These are phyloP conservation scores for Diaporthe citri DNA, from an alignment of 2,329 filamentous ascomycete genomes.

Conservation along the genomic window DNA sequence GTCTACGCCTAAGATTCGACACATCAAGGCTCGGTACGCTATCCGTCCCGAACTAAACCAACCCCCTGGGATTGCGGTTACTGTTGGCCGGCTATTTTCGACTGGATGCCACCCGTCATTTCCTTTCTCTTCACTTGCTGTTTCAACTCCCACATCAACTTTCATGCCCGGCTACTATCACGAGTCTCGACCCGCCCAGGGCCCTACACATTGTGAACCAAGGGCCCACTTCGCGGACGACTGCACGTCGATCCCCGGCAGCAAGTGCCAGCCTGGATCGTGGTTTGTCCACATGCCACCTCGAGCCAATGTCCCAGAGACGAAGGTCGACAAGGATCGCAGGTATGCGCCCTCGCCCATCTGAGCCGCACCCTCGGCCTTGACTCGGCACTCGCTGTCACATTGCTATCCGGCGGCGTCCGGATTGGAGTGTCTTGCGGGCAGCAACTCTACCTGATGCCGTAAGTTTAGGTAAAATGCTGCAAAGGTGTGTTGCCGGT, in stretches of 20 bases:
- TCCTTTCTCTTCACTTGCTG: not conserved
- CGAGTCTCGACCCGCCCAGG: constrained; percentile 18
- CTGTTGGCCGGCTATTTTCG: not conserved
- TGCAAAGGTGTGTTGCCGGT: not conserved
- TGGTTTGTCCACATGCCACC: constrained; percentile 26
- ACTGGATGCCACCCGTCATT: constrained; percentile 15
- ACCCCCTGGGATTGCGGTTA: constrained; percentile 1
- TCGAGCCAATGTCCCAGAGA: not conserved
- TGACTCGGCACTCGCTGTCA: constrained; percentile 24
- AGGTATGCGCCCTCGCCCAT: not conserved
- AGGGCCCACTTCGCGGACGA: not conserved
- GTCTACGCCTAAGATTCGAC: not conserved
- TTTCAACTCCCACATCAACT: not conserved
- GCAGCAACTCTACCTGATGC: not conserved
- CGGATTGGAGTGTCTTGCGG: not conserved
- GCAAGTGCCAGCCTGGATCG: not conserved
- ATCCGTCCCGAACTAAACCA: not conserved
- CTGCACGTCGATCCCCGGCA: not conserved
- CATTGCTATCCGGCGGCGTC: constrained; percentile 17
- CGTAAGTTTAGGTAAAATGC: constrained; percentile 4
- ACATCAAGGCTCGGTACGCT: constrained; percentile 26
- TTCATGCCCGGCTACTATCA: not conserved
- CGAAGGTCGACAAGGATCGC: constrained; percentile 5
- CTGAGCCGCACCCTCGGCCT: constrained; percentile 29
- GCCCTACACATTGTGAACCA: not conserved